Evolutionary conservation across 139 green algal species (phyloP), one percentile per base, ranked within the genome.

Genomic region (Trebouxia sp.): DNA sequence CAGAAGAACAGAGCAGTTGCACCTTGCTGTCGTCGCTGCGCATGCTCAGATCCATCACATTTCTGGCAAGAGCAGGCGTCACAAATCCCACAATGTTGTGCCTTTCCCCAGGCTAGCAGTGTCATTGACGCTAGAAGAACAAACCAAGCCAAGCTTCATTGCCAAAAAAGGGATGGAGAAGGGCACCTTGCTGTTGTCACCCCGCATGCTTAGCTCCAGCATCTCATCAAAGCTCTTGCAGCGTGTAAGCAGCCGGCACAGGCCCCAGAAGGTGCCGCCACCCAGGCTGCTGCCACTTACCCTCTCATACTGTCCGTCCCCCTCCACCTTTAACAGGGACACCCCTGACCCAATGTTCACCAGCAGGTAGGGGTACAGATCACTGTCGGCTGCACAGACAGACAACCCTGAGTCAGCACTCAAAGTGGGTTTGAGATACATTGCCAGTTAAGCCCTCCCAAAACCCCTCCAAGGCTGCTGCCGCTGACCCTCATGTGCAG

Each of bases 311-410:
- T 92, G 17, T 17, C 87, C 86, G 65, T 92, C 87, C 24, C 88
- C 90, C 38, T 88, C 87, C n/a, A 96, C 91, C 83, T 97, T 94
- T 65, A 99, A 87, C 82, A 99, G 96, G 88, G 88, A 95, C 7
- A 99, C 97, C 5, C 97, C 97, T 17, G 87, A 95, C 26, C 97
- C 97, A 66, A 99, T 98, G 87, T 98, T 99, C 79, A 99, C 96
- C 62, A 99, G 91, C 11, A 99, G 90, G 88, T 98, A 99, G 10
- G 97, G 97, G 83, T 96, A 99, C 56, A 96, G 84, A 35, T 93
- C 88, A 15, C 26, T 65, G 41, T 92, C 89, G 24, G 78, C 82
- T 85, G 83, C 70, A 85, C 30, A 82, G 3, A 17, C 58, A 83
- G 47, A 58, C 15, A 10, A 14, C 1, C 10, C 5, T 51, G 20